These are phyloP conservation scores for Thelonectria blattea DNA, from an alignment of 2,329 filamentous ascomycete species.

Conservation along the genomic window DNA sequence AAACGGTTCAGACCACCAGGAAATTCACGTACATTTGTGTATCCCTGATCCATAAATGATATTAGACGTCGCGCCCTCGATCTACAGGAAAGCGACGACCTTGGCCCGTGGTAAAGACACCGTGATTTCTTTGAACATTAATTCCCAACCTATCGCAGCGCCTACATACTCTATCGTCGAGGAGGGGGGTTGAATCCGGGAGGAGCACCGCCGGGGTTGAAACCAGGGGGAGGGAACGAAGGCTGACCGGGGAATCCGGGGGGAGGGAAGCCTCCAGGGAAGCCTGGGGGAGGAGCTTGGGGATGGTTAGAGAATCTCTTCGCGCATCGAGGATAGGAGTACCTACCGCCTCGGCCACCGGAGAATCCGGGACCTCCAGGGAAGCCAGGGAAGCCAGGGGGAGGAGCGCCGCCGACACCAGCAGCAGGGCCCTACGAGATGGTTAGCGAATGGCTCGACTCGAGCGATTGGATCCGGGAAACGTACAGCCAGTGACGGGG, in stretches of 20 bases:
- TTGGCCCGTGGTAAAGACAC: conserved; percentile 33
- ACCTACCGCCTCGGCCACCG: conserved; percentile 62
- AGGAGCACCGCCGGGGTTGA: conserved; percentile 51
- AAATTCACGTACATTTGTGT: conserved; percentile 41
- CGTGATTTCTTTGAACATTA: conserved; percentile 35
- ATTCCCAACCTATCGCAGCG: conserved; percentile 33
- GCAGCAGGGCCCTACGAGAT: conserved; percentile 73
- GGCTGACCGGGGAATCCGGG: conserved; percentile 52
- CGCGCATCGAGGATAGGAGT: conserved; percentile 10
- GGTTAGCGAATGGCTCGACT: conserved; percentile 27
- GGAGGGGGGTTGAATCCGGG: conserved; percentile 80
- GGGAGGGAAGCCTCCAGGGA: conserved; percentile 51
- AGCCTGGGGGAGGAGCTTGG: conserved; percentile 55
- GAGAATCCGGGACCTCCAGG: conserved; percentile 55
- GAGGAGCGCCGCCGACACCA: conserved; percentile 73
- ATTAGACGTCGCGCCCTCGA: conserved; percentile 28
- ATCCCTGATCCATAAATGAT: conserved; percentile 34
- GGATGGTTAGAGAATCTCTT: conserved; percentile 41
- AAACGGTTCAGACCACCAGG: conserved; percentile 30
- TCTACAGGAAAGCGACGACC: conserved; percentile 32
- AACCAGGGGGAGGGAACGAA: conserved; percentile 54
- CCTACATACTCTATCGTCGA: conserved; percentile 54
- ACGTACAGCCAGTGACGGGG: conserved; percentile 76
- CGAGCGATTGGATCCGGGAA: neutral
- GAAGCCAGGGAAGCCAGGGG: conserved; percentile 65